Base-by-base conservation (phyloP, 1,284 basidiomycete genomes). In the Puccinia hordei region DNA sequence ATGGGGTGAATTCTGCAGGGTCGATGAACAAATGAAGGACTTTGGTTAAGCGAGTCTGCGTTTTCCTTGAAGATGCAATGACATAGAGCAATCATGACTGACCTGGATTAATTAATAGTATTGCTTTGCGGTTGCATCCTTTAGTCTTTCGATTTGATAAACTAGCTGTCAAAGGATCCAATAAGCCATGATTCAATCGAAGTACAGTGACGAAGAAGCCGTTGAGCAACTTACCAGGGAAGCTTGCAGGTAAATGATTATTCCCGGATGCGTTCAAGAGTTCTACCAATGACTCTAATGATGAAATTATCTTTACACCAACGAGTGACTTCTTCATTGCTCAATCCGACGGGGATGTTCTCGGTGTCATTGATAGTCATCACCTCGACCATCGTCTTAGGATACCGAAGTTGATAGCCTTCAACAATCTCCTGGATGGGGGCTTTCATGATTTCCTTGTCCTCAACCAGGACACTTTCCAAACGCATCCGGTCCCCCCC, bases 251-350 rank as follows among this genome's bases (percentile, higher is more conserved):
- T 73, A 12, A n/a, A 57, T 71, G 68, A 19, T 59, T 51, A 73
- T 57, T 73, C 74, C 35, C 74, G 46, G n/a, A 76, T 76, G 27
- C 59, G 59, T 63, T 76, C 76, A 10, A 65, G 38, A 69, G 76
- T 78, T 59, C 76, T 78, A 9, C 53, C 19, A 35, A 78, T 68
- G 22, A 78, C 66, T 55, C 76, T 68, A 3, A 59, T 27, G 17
- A 78, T 59, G 59, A 78, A 69, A 59, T 78, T 66, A 17, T 78
- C 76, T 35, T 69, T 78, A 17, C 27, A 35, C 65, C 63, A 78
- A 9, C 68, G n/a, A 2, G 55, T 55, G 19, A 55, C 15, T 15
- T 59, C 9, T 5, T 78, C 53, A 15, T 59, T 19, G 41, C 22
- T 27, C 19, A 59, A 35, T 10, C 63, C 63, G 24, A 15, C 35